A percentile compares a stretch with the other conserved stretches of the same genome.
Evolutionary conservation across 495 filamentous ascomycete species (phyloP).

Genomic region (Hypoxylon perforatum): DNA sequence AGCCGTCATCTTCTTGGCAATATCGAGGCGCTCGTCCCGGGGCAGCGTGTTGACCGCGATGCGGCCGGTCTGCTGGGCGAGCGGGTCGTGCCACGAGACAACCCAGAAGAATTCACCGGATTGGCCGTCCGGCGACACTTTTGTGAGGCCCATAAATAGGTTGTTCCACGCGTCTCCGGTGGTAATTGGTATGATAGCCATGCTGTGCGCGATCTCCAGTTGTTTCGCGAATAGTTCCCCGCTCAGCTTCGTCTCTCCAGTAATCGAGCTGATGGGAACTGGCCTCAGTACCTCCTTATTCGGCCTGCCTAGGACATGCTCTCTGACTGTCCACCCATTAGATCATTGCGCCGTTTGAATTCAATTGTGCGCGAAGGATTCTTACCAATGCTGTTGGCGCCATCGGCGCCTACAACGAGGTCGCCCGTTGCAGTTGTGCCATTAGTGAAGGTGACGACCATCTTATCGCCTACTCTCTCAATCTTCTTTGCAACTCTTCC

Average conservation of each 20-base stretch:
- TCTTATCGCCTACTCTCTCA: constrained; percentile 37
- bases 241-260: constrained; percentile 39
- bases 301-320: constrained; percentile 49
- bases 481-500: constrained; percentile 35
- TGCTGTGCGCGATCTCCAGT: constrained; percentile 43
- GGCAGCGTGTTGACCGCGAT: constrained; percentile 19
- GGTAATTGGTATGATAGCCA: constrained; percentile 37
- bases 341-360: background rate
- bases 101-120: constrained; percentile 47
- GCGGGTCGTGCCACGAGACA: constrained; percentile 34
- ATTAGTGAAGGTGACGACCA: constrained; percentile 42
- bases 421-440: constrained; percentile 39
- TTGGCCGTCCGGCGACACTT: constrained; percentile 30
- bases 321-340: constrained; percentile 31
- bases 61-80: constrained; percentile 31
- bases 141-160: constrained; percentile 39
- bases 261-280: constrained; percentile 41
- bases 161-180: constrained; percentile 32
- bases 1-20: constrained; percentile 33
- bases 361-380: background rate
- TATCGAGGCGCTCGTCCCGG: constrained; percentile 28
- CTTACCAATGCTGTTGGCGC: constrained; percentile 50
- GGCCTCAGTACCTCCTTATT: constrained; percentile 35
- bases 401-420: constrained; percentile 45
- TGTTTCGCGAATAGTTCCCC: constrained; percentile 40